A percentile compares a stretch with the other conserved stretches of the same genome.
phyloP scores from a whole-genome alignment of 108 stramenopile genomes.

The Nitzschia palea region DNA sequence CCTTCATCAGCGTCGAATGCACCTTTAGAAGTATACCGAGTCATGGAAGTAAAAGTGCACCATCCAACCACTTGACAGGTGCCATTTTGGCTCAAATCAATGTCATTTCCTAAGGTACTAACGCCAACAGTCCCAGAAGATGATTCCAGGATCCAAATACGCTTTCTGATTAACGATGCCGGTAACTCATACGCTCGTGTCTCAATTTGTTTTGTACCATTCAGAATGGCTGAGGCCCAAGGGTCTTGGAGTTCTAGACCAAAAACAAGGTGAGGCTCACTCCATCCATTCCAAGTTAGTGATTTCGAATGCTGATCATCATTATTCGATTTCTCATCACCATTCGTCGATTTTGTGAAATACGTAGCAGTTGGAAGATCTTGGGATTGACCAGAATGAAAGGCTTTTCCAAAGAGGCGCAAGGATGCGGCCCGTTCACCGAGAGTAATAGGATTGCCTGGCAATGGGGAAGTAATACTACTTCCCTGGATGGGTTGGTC shows the following conservation, averaged over 20 bases:
- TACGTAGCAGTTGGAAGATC: constrained; percentile 29
- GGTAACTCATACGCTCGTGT: constrained; percentile 69
- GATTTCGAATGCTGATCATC: constrained; percentile 14
- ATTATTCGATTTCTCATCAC: too few relatives aligned
- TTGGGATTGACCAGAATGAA: constrained; percentile 5
- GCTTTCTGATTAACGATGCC: constrained; percentile 44
- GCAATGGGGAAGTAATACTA: constrained; percentile 36
- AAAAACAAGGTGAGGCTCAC: constrained; percentile 10
- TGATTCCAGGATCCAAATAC: constrained; percentile 64
- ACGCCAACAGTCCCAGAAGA: constrained; percentile 45
- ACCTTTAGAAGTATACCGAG: constrained; percentile 31
- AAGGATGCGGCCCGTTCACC: constrained; percentile 24
- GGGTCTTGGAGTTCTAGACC: constrained; percentile 79
- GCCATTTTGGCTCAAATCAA: neutral
- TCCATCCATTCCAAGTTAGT: constrained; percentile 41
- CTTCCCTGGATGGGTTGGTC: neutral
- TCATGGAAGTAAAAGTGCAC: constrained; percentile 49
- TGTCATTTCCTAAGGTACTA: constrained; percentile 41
- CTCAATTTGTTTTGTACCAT: constrained; percentile 69
- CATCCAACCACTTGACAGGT: constrained; percentile 46
- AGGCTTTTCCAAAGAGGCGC: constrained; percentile 31
- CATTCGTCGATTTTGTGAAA: neutral
- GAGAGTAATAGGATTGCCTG: constrained; percentile 24
- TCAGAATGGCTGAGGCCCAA: constrained; percentile 51
- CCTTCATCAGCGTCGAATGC: constrained; percentile 58